Base-by-base conservation (phyloP, 2,329 filamentous ascomycete genomes). In the Bipolaris sorokiniana region DNA sequence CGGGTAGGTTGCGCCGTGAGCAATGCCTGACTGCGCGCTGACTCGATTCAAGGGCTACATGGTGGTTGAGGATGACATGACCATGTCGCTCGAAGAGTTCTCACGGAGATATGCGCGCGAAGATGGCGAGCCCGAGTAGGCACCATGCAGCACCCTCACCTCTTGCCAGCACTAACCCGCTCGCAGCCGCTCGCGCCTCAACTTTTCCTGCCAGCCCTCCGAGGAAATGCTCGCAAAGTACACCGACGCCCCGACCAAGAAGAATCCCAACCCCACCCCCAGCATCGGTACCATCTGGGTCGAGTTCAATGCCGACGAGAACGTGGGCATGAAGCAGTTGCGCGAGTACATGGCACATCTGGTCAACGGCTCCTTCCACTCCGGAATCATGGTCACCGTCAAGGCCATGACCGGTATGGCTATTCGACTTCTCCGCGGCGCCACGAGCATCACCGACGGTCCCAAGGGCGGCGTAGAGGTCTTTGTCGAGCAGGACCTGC, bases 401-500 rank as follows among this genome's bases (percentile, higher is more conserved):
- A 89, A 89, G 46, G 82, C 91, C 45, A 90, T 97, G 58, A 96
- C 92, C 0, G 86, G 92, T 26, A 90, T 93, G 59, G 94, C 93
- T 36, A 59, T 74, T 51, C 69, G 72, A 44, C 64, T 74, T 22
- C 60, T 76, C 50, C 74, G 73, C 54, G 70, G 69, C 59, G 64
- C 70, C 1, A 54, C 67, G 4, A 59, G 57, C 38, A 59, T 74
- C 45, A 66, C 59, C 36, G 72, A 73, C 28, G 71, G 71, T 0
- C 87, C 94, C 76, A 96, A 96, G 81, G 90, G 90, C 53, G 87
- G 90, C 72, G 91, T 97, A 72, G 95, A 99, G 82, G 91, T 92
- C 75, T 99, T 99, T 81, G 86, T 94, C 69, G 95, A 98, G 82
- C 90, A 95, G 76, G 95, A 99, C 79, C 80, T 99, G 69, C 84